A percentile compares a stretch with the other conserved stretches of the same genome.
Evolutionary conservation across 495 filamentous ascomycete species (phyloP).

Genomic region (Penicillium flavigenum): DNA sequence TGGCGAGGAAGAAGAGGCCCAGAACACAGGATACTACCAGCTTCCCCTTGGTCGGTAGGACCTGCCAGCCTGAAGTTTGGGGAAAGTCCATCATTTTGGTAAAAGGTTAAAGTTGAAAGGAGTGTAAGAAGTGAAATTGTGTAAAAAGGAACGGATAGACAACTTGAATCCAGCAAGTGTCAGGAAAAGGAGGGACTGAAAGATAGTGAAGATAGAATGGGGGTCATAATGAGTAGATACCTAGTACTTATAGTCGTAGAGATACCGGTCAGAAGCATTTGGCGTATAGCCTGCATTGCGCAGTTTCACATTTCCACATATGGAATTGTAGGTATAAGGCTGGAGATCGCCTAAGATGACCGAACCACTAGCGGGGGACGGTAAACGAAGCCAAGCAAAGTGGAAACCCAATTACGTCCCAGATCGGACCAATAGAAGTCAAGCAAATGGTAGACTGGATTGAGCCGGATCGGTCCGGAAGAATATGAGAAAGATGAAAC

Average conservation of each 20-base stretch:
- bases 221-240: not conserved
- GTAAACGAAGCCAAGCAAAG: slow-evolving; percentile 10
- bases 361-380: slow-evolving; percentile 6
- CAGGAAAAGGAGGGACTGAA: slow-evolving; percentile 10
- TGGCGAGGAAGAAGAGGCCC: slow-evolving; percentile 9
- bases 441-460: not conserved
- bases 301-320: slow-evolving; percentile 5
- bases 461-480: not conserved
- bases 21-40: slow-evolving; percentile 1
- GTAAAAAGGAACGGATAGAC: slow-evolving; percentile 11
- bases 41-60: slow-evolving; percentile 1
- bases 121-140: slow-evolving; percentile 5
- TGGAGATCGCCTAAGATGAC: not conserved
- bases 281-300: not conserved
- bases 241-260: slow-evolving; percentile 2
- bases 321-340: slow-evolving; percentile 3
- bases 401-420: not conserved
- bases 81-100: slow-evolving; percentile 8
- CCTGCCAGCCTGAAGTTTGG: slow-evolving; percentile 1
- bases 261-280: not conserved
- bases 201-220: not conserved
- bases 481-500: slow-evolving; percentile 6
- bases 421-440: not conserved
- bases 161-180: slow-evolving; percentile 17
- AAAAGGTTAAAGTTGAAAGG: not conserved